Conservation (phyloP, 2,329 filamentous ascomycete genomes). For the Conoideocrella luteorostrata region DNA sequence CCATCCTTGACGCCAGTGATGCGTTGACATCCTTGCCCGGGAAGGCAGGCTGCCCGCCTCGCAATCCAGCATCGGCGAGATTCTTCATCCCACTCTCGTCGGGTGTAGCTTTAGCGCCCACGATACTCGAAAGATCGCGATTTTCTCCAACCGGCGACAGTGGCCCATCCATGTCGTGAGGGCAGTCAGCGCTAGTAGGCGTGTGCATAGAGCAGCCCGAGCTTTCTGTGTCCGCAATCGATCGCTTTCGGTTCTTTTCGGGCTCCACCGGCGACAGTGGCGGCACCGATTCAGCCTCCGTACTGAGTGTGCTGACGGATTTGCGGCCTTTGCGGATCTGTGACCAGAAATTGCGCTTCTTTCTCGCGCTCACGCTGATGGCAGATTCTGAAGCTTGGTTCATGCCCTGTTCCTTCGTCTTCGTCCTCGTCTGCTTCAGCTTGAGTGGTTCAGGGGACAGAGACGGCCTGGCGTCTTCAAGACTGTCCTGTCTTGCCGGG, state of each 20-base stretch:
- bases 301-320: neutral
- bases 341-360: constrained; percentile 2
- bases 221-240: neutral
- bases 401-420: neutral
- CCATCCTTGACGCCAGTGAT: neutral
- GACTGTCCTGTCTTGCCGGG: neutral
- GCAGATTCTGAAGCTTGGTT: neutral
- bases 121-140: neutral
- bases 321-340: neutral
- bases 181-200: neutral
- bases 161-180: neutral
- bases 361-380: neutral
- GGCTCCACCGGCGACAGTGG: neutral
- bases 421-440: neutral
- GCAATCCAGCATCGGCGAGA: neutral
- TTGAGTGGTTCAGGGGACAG: neutral
- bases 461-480: neutral
- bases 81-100: neutral
- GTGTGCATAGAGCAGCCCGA: constrained; percentile 1
- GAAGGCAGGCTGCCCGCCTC: neutral
- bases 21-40: neutral
- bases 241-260: neutral
- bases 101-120: neutral
- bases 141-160: neutral
- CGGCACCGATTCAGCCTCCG: neutral